A percentile compares a stretch with the other conserved stretches of the same genome.
These are phyloP conservation scores for Ustilago xerochloae DNA, from an alignment of 1,284 basidiomycete species.

Conservation along the genomic window DNA sequence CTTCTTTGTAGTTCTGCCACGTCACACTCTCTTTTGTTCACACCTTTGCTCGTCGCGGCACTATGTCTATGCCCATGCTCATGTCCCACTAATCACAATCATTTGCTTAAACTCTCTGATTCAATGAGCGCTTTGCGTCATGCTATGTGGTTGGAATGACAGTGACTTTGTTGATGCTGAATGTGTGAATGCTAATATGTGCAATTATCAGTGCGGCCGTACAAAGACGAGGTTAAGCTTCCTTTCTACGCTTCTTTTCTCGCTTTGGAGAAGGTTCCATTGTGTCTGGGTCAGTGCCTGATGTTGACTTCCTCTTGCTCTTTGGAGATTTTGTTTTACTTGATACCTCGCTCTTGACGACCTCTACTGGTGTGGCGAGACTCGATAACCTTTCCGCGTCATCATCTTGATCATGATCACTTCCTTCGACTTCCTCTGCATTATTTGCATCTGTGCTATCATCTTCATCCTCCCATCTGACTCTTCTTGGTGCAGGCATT, in stretches of 20 bases:
- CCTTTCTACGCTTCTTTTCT: conserved; percentile 43
- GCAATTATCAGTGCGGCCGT: not conserved
- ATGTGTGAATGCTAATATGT: too few relatives aligned
- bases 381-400: conserved; percentile 6
- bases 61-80: too few relatives aligned
- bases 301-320: conserved; percentile 25
- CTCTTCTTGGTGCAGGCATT: conserved; percentile 19
- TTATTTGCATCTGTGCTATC: not conserved
- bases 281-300: not conserved
- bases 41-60: not conserved
- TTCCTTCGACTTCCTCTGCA: not conserved
- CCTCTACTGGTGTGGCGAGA: conserved; percentile 3
- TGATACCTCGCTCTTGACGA: conserved; percentile 19
- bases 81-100: not conserved
- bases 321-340: not conserved
- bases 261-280: conserved; percentile 4
- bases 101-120: not conserved
- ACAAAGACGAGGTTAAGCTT: conserved; percentile 2
- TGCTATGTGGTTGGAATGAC: not conserved
- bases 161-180: not conserved
- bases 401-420: not conserved
- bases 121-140: not conserved
- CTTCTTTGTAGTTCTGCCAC: not conserved
- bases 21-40: not conserved
- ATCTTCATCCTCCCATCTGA: conserved; percentile 42